phyloP scores from a whole-genome alignment of 2,329 filamentous ascomycete species.

The Pezicula neosporulosa region DNA sequence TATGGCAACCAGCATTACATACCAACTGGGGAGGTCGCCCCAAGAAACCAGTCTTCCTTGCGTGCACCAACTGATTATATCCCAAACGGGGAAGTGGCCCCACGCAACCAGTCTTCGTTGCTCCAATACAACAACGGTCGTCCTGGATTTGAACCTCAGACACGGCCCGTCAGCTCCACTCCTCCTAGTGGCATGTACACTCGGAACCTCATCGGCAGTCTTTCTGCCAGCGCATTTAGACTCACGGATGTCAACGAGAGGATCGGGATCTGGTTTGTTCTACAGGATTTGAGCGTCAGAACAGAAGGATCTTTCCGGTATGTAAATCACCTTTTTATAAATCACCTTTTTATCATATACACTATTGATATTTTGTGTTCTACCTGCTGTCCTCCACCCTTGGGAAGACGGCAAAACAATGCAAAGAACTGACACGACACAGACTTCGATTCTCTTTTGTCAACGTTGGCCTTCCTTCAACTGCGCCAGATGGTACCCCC shows the following conservation, averaged over 20 bases:
- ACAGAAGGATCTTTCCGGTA: constrained; percentile 91
- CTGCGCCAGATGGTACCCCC: constrained; percentile 17
- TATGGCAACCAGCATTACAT: constrained; percentile 22
- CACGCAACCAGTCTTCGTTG: background rate
- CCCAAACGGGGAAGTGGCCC: constrained; percentile 2
- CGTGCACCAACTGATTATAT: background rate
- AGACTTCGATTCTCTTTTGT: constrained; percentile 73
- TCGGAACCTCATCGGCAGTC: constrained; percentile 87
- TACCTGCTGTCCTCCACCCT: no score
- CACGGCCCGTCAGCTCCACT: constrained; percentile 18
- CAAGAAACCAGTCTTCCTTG: background rate
- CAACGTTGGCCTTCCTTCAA: constrained; percentile 61
- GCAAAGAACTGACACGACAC: background rate
- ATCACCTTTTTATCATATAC: background rate
- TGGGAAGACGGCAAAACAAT: no score
- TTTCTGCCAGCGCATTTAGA: constrained; percentile 83
- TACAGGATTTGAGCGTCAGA: constrained; percentile 91
- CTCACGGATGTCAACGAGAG: constrained; percentile 76
- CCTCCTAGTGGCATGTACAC: constrained; percentile 83
- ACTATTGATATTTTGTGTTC: no score
- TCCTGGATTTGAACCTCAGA: constrained; percentile 13
- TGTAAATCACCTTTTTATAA: constrained; percentile 20
- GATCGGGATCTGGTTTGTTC: constrained; percentile 92
- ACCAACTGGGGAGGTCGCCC: constrained; percentile 3
- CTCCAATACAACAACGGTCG: background rate